Base-by-base conservation (phyloP, 371 early-diverging fungal genomes). In the Syncephalastrum monosporum region DNA sequence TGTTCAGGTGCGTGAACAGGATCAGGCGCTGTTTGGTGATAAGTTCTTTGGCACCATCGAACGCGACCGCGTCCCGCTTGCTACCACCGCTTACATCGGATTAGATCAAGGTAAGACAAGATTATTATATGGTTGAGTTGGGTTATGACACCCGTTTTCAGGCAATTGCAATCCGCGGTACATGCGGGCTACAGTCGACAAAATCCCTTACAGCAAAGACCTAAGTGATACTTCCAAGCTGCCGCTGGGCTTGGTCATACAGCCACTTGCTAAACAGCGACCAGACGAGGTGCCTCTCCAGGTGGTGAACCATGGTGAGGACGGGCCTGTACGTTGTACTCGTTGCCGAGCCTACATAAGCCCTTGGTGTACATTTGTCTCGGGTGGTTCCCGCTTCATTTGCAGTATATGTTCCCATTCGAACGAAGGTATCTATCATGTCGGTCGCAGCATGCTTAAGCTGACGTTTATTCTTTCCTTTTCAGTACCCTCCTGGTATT, bases 311-410 rank as follows among this genome's bases (percentile, higher is more conserved):
- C 93, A 91, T 77, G 98, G 96, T 15, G 87, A 86, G 27, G 75
- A 83, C 14, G 99, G 99, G 0, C 98, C 98, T 2, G 73, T 94
- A 5, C 85, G 99, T 23, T 99, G 99, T 70, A 72, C 74, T 27
- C 88, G 97, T 4, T 99, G 99, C 82, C 87, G 91, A 53, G 93
- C 93, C 5, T 99, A 99, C 65, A 88, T 98, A 67, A 98, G 96
- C 62, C 95, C 96, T 2, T 87, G 84, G 76, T 89, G 93, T 65
- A 71, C 73, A 14, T 99, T 96, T 65, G 82, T 89, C 14, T 88
- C 94, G 33, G 97, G 98, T 3, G 99, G 99, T 10, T 80, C 91
- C 19, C 82, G 82, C 51, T 97, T 91, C 69, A 79, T 91, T 42
- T 98, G 99, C 71, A 97, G 95, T 65, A 75, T 98, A 56, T 98